Percentiles rank a stretch among this genome's conserved stretches.
Conservation (phyloP, 2,329 filamentous ascomycete genomes). For the Trichoderma guizhouense region DNA sequence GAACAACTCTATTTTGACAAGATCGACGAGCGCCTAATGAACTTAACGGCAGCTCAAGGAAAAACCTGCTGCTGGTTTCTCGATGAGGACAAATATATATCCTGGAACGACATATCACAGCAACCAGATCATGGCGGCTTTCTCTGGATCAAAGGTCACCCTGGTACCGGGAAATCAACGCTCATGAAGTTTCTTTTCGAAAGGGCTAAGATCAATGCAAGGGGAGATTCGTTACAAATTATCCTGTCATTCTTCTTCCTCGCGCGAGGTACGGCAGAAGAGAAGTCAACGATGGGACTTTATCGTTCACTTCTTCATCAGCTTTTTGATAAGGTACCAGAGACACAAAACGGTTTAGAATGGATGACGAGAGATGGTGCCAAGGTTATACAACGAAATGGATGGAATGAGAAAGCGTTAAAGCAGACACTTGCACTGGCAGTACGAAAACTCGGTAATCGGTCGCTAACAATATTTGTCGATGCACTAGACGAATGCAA, state of each 20-base stretch:
- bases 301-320: constrained; percentile 49
- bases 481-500: constrained; percentile 48
- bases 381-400: not conserved
- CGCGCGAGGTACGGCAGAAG: constrained; percentile 40
- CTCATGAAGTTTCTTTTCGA: constrained; percentile 7
- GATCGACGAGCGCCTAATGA: not conserved
- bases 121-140: not conserved
- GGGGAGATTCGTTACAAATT: not conserved
- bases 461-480: constrained; percentile 24
- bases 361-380: constrained; percentile 3
- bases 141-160: not conserved
- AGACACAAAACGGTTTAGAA: not conserved
- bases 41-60: not conserved
- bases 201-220: not conserved
- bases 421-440: not conserved
- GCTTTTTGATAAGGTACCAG: constrained; percentile 28
- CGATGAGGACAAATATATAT: not conserved
- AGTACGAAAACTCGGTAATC: not conserved
- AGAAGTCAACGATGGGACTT: constrained; percentile 45
- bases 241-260: constrained; percentile 46
- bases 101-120: constrained; percentile 14
- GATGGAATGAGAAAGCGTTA: not conserved
- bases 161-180: not conserved
- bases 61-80: constrained; percentile 25
- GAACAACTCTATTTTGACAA: not conserved